Evolutionary conservation across 2,329 filamentous ascomycete genomes (phyloP).

Genomic region (Metarhizium humberi): DNA sequence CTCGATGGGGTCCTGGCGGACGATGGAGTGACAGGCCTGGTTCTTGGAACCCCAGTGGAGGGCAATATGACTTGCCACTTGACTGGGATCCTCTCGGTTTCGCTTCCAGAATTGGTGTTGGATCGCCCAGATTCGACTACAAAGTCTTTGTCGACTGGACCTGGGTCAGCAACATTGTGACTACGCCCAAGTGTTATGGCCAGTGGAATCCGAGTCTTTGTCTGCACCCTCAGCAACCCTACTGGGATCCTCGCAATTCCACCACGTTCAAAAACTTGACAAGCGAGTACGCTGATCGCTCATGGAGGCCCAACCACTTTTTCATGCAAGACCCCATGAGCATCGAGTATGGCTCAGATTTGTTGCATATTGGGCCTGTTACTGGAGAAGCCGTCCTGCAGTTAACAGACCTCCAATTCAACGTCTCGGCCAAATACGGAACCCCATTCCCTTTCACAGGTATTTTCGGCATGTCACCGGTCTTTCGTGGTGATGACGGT

Average conservation of each 20-base stretch:
- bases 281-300: conserved; percentile 4
- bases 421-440: conserved; percentile 1
- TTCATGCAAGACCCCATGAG: conserved; percentile 10
- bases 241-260: conserved; percentile 10
- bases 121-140: conserved; percentile 7
- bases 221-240: conserved; percentile 5
- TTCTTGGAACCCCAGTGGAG: background rate
- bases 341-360: conserved; percentile 9
- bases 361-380: conserved; percentile 7
- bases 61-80: conserved; percentile 8
- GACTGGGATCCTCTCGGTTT: conserved; percentile 8
- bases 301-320: conserved; percentile 13
- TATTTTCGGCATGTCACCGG: conserved; percentile 10
- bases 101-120: conserved; percentile 7
- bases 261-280: conserved; percentile 7
- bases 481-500: conserved; percentile 8
- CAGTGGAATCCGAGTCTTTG: conserved; percentile 6
- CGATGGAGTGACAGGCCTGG: background rate
- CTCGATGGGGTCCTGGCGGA: background rate
- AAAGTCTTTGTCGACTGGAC: conserved; percentile 13
- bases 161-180: conserved; percentile 10
- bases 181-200: conserved; percentile 10
- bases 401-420: conserved; percentile 9
- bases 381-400: conserved; percentile 5
- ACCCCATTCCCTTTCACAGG: conserved; percentile 8